phyloP scores from a whole-genome alignment of 495 filamentous ascomycete genomes.

The Letharia columbiana region DNA sequence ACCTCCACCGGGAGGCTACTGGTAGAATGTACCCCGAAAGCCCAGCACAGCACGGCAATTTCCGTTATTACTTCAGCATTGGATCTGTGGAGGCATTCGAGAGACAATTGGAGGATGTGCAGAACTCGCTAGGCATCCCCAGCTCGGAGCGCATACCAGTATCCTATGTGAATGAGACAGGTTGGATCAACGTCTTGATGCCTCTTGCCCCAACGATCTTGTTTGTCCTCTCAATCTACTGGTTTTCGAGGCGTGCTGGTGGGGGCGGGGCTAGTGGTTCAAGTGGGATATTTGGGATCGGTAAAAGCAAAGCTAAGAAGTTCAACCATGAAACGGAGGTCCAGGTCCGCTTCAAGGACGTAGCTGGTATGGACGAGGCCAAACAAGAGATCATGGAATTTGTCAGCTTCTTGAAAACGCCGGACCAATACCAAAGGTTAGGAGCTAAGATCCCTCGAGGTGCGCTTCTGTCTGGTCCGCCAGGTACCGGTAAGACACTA shows the following conservation, averaged over 20 bases:
- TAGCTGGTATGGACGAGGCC: conserved; percentile 97
- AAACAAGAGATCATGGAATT: conserved; percentile 99
- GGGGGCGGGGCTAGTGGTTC: conserved; percentile 55
- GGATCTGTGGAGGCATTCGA: conserved; percentile 93
- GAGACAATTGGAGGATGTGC: conserved; percentile 73
- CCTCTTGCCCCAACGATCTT: conserved; percentile 77
- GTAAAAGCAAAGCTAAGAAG: conserved; percentile 87
- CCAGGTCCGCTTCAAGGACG: conserved; percentile 94
- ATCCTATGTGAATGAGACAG: conserved; percentile 69
- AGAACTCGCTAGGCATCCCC: conserved; percentile 78
- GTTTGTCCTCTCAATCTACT: conserved; percentile 73
- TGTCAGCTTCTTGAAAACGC: conserved; percentile 87
- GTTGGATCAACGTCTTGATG: conserved; percentile 51
- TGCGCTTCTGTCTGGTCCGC: conserved; percentile 90
- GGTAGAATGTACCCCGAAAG: conserved; percentile 75
- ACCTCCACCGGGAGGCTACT: conserved; percentile 75
- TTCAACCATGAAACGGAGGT: conserved; percentile 96
- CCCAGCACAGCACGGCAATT: conserved; percentile 55
- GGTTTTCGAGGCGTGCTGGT: conserved; percentile 56
- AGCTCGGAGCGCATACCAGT: conserved; percentile 80
- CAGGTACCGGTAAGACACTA: conserved; percentile 95
- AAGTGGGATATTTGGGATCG: conserved; percentile 85
- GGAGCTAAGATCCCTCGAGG: conserved; percentile 97
- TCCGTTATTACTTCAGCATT: conserved; percentile 90
- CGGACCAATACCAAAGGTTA: conserved; percentile 80